Base-by-base conservation (phyloP, 176 grass and related monocot species). In the Themeda triandra region DNA sequence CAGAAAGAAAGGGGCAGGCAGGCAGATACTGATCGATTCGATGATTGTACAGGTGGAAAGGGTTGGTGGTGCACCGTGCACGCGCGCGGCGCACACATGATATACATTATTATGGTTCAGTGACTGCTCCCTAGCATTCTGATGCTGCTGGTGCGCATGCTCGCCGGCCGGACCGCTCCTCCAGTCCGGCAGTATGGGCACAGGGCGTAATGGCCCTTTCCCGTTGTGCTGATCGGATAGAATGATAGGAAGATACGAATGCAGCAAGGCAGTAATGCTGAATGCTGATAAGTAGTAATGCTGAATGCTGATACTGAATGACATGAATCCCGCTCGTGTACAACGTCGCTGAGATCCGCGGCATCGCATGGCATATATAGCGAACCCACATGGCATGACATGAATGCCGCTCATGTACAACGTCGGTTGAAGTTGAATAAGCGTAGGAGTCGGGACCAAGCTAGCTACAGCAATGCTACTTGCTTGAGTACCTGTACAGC, bases 171-270 rank as follows among this genome's bases (percentile, higher is more conserved):
- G 60, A 66, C 76, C 56, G 14, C 9, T 31, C 3, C 40, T 54
- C 76, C 77, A 12, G 84, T 19, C 40, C 69, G 40, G 21, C 30
- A 36, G 84, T 17, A 79, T 71, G 51, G 51, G 51, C 68, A 86
- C 49, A 23, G 2, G 67, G 51, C 66, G 69, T 59, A 75, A 86
- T 81, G 24, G 59, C 24, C 17, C 69, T 33, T 80, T 69, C 12
- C 36, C 36, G 14, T 2, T 23, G 11, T 17, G 41, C 9, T 69
- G 19, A 8, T 54, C 21, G 51, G 23, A 23, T 49, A 9, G 31
- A 73, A 35, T 29, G 1, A 39, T 58, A 58, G 21, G 51, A n/a
- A n/a, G n/a, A n/a, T n/a, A n/a, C n/a, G n/a, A n/a, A n/a, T 19
- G 15, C 45, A 17, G 45, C 14, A 17, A 11, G 1, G 45, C 14